Conservation (phyloP, 805 yeast genomes). For the Metschnikowia koreensis region DNA sequence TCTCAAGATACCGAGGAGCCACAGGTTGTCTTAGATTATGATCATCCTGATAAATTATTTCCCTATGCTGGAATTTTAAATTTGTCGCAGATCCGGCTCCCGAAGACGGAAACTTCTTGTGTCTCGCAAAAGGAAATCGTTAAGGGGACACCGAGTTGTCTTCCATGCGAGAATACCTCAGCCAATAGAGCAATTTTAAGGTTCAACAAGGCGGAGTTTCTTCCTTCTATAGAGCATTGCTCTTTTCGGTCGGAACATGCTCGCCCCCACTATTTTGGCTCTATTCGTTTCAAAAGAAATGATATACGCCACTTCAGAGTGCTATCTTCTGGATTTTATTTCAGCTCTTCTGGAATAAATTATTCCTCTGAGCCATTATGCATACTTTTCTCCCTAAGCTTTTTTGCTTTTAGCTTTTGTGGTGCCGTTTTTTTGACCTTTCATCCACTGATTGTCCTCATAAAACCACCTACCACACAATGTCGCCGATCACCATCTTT, state of each 20-base stretch:
- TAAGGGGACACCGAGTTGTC: neutral
- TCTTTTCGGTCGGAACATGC: neutral
- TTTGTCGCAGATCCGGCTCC: neutral
- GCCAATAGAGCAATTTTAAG: neutral
- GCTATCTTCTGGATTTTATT: conserved; percentile 1
- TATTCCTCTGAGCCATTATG: neutral
- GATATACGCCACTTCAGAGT: neutral
- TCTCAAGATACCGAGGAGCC: neutral
- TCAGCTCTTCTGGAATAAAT: neutral
- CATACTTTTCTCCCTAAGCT: neutral
- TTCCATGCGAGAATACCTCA: neutral
- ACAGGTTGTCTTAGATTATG: neutral
- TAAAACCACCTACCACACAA: neutral
- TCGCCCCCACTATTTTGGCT: conserved; percentile 2
- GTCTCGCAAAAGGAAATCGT: too few relatives aligned
- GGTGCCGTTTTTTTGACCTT: neutral
- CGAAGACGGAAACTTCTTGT: neutral
- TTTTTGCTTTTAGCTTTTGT: neutral
- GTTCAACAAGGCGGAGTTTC: neutral
- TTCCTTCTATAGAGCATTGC: too few relatives aligned
- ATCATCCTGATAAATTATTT: conserved; percentile 1
- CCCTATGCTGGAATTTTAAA: conserved; percentile 6
- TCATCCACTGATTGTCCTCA: neutral
- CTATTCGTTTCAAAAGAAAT: conserved; percentile 4
- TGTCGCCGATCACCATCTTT: neutral